A percentile compares a stretch with the other conserved stretches of the same genome.
phyloP scores from a whole-genome alignment of 768 basidiomycete genomes.

The Mycena albidolilacea region DNA sequence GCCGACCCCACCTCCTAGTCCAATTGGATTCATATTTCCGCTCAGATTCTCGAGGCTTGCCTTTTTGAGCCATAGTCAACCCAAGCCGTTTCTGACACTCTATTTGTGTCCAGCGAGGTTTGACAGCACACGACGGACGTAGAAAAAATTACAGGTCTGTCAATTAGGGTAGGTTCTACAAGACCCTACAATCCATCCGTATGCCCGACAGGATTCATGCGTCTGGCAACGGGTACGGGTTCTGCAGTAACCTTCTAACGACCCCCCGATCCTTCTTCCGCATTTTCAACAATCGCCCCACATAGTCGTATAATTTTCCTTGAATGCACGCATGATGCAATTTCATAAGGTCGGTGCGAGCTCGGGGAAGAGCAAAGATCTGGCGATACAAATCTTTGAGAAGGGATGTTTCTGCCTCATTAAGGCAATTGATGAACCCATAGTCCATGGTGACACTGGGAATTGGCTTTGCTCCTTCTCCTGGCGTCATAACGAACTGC shows the following conservation, averaged over 20 bases:
- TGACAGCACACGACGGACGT: too few species aligned
- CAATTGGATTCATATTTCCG: too few species aligned
- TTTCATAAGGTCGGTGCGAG: constrained; percentile 9
- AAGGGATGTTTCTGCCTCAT: background rate
- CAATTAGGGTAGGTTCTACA: too few species aligned
- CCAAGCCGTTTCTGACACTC: too few species aligned
- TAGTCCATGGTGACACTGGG: constrained; percentile 5
- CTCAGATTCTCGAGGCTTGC: too few species aligned
- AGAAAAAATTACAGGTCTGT: too few species aligned
- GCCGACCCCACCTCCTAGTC: too few species aligned
- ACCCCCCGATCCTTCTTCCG: constrained; percentile 3
- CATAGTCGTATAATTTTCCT: constrained; percentile 13
- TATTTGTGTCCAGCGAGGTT: too few species aligned
- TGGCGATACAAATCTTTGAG: constrained; percentile 15
- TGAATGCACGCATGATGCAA: constrained; percentile 12
- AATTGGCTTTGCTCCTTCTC: background rate
- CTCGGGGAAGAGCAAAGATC: constrained; percentile 4
- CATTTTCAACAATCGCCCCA: background rate
- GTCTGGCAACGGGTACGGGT: constrained; percentile 9
- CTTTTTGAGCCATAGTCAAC: too few species aligned
- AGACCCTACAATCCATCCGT: too few species aligned
- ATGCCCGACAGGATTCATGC: background rate
- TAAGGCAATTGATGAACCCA: constrained; percentile 10
- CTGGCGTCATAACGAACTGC: background rate
- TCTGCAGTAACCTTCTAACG: constrained; percentile 9